Percentiles rank a stretch among this genome's conserved stretches.
These are phyloP conservation scores for Fusarium veterinarium DNA, from an alignment of 2,329 filamentous ascomycete species.

Conservation along the genomic window DNA sequence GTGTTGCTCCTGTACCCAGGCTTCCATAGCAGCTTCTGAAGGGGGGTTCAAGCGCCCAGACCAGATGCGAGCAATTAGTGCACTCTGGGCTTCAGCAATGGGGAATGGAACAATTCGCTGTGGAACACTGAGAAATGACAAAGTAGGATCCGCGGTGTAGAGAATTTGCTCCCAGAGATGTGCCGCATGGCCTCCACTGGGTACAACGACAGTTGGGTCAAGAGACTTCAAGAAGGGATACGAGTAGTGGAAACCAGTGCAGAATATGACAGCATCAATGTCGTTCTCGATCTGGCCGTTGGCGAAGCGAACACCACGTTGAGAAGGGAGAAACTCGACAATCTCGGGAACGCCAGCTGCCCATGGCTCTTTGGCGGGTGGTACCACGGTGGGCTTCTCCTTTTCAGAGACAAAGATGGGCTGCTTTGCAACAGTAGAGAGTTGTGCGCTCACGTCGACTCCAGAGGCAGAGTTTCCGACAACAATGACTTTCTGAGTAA, in stretches of 20 bases:
- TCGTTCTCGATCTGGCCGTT: conserved; percentile 70
- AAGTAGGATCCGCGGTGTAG: conserved; percentile 71
- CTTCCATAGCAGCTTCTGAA: conserved; percentile 63
- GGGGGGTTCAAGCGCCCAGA: conserved; percentile 71
- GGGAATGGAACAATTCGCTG: conserved; percentile 80
- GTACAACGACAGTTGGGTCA: conserved; percentile 64
- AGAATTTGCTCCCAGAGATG: conserved; percentile 79
- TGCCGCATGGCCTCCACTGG: conserved; percentile 71
- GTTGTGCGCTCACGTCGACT: conserved; percentile 75
- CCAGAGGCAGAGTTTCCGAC: conserved; percentile 79
- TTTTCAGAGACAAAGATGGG: conserved; percentile 68
- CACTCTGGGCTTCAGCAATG: conserved; percentile 74
- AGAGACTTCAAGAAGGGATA: conserved; percentile 73
- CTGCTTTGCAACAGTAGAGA: conserved; percentile 62
- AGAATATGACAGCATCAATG: conserved; percentile 82
- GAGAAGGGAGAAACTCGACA: conserved; percentile 56
- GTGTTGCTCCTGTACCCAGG: conserved; percentile 69
- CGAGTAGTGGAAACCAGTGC: conserved; percentile 87
- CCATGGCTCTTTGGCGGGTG: conserved; percentile 45
- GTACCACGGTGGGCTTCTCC: conserved; percentile 45
- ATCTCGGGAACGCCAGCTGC: conserved; percentile 58
- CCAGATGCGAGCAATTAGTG: conserved; percentile 74
- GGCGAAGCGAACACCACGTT: conserved; percentile 68
- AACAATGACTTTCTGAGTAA: conserved; percentile 71
- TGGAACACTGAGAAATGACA: conserved; percentile 73